Base-by-base conservation (phyloP, 2,329 filamentous ascomycete species). In the Ascochyta rabiei region DNA sequence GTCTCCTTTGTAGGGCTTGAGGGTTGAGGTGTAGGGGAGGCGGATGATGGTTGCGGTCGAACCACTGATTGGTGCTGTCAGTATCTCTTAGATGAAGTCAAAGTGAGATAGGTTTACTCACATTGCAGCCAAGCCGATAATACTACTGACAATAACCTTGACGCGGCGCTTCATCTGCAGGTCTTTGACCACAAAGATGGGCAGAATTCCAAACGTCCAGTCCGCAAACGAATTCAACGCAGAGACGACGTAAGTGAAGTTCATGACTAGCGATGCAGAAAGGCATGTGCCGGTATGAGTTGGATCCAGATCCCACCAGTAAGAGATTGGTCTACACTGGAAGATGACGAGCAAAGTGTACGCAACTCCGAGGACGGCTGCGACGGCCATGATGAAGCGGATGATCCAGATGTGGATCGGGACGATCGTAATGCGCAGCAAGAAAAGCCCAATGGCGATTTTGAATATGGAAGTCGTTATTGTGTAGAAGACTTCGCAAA, bases 151-250 rank as follows among this genome's bases (percentile, higher is more conserved):
- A 1, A 82, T 79, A 10, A 79, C 41, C 64, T 86, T 86, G 13
- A 79, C 80, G 53, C 76, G 76, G 19, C 60, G 67, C 61, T 79
- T 80, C 79, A 87, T 85, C 55, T 85, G 80, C 46, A 86, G 67
- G 28, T 80, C 78, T 71, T 77, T 81, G 8, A 87, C 77, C 3
- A 87, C 71, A 46, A 81, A 79, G 9, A 81, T 76, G 10, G 69
- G 69, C 9, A 71, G 55, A n/a, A 69, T 48, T 6, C 62, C 69
- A 45, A 70, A 69, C 1, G 66, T 63, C 66, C 66, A 70, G 42
- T 71, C 69, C 9, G 68, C 66, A 18, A 70, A 54, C 3, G 68
- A 62, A 44, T 67, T 70, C 9, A 71, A 56, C 5, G 57, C 68
- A 15, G 66, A 68, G 9, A 68, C 63, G 2, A 54, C 56, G 53